Conservation (phyloP, 768 basidiomycete genomes). For the Lentinula sp. region DNA sequence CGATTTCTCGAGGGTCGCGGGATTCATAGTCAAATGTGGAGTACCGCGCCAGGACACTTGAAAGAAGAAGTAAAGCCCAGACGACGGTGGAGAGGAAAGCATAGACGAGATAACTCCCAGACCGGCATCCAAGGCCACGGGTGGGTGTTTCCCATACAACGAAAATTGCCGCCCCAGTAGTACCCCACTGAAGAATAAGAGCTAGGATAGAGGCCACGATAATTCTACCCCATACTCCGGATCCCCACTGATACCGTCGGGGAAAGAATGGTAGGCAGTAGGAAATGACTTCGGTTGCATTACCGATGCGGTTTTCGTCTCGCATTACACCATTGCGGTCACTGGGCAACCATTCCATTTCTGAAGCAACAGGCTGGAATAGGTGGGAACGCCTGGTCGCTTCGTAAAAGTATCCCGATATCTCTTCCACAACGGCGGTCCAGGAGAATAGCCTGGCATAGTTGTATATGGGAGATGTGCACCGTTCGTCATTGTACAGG, state of each 20-base stretch:
- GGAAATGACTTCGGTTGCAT: slow-evolving; percentile 9
- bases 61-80: slow-evolving; percentile 23
- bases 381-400: slow-evolving; percentile 9
- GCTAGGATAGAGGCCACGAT: slow-evolving; percentile 22
- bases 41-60: slow-evolving; percentile 15
- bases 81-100: slow-evolving; percentile 19
- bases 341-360: not conserved
- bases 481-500: slow-evolving; percentile 11
- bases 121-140: slow-evolving; percentile 28
- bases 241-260: slow-evolving; percentile 14
- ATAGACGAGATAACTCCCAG: slow-evolving; percentile 22
- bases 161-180: slow-evolving; percentile 21
- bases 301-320: slow-evolving; percentile 14
- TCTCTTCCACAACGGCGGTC: slow-evolving; percentile 12
- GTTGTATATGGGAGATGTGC: slow-evolving; percentile 17
- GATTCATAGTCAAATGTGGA: not conserved
- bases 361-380: slow-evolving; percentile 8
- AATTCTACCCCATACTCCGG: slow-evolving; percentile 18
- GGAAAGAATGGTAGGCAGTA: slow-evolving; percentile 14
- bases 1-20: not conserved
- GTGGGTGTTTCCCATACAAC: slow-evolving; percentile 25
- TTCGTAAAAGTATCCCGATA: slow-evolving; percentile 5
- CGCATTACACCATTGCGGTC: not conserved
- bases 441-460: slow-evolving; percentile 15
- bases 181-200: slow-evolving; percentile 26